phyloP scores from a whole-genome alignment of 1,139 yeast genomes.

The Eremothecium sinecaudum region DNA sequence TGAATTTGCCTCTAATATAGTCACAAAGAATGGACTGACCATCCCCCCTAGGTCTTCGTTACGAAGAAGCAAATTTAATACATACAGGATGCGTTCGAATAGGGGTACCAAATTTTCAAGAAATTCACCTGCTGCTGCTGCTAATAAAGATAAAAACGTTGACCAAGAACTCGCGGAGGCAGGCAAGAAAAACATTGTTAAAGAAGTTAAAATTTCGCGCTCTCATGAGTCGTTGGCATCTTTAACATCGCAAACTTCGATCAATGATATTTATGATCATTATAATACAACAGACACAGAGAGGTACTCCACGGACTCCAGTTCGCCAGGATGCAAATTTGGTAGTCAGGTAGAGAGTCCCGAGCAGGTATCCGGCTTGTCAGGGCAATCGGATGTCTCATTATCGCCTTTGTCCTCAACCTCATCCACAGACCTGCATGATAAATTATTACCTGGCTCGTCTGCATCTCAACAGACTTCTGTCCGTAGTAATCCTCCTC shows the following conservation, averaged over 20 bases:
- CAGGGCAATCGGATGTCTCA: too few species aligned
- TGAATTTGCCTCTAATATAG: constrained; percentile 24
- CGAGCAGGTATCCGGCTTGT: too few species aligned
- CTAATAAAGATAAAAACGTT: constrained; percentile 5
- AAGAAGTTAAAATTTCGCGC: constrained; percentile 7
- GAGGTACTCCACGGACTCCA: background rate
- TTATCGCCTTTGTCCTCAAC: too few species aligned
- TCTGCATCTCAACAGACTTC: too few species aligned
- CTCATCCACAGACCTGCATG: too few species aligned
- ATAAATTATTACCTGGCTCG: too few species aligned
- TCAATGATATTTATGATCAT: constrained; percentile 21
- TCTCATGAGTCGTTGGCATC: constrained; percentile 1
- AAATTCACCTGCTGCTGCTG: constrained; percentile 3
- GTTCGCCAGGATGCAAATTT: too few species aligned
- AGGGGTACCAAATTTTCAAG: background rate
- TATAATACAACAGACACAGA: constrained; percentile 15
- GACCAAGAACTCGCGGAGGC: background rate
- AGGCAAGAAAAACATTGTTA: constrained; percentile 5
- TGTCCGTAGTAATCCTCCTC: too few species aligned
- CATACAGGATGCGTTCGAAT: constrained; percentile 20
- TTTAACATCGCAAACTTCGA: constrained; percentile 16
- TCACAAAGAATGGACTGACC: constrained; percentile 22
- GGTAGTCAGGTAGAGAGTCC: too few species aligned
- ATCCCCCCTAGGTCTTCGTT: constrained; percentile 28
- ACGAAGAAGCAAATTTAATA: constrained; percentile 28